A percentile compares a stretch with the other conserved stretches of the same genome.
phyloP scores from a whole-genome alignment of 306 rosid genomes.

The Dalbergia oliveri region DNA sequence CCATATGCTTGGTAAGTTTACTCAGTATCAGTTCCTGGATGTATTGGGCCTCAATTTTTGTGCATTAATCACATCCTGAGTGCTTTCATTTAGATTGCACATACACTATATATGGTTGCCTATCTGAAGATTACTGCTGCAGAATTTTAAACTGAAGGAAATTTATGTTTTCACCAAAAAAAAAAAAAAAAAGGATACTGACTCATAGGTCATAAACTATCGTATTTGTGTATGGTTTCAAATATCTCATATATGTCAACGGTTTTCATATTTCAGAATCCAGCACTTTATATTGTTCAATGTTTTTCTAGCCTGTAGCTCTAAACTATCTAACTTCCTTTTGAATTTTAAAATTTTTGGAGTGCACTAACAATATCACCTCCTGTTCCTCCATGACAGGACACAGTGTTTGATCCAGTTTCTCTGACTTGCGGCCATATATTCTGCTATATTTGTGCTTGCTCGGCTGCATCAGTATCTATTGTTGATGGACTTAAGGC shows the following conservation, averaged over 20 bases:
- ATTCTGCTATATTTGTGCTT: conserved; percentile 89
- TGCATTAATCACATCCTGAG: background rate
- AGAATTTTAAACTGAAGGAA: conserved; percentile 15
- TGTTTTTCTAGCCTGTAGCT: background rate
- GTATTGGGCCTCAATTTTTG: background rate
- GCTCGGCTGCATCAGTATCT: conserved; percentile 89
- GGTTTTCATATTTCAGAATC: background rate
- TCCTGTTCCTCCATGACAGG: conserved; percentile 56
- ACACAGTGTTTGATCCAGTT: conserved; percentile 93
- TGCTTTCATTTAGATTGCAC: conserved; percentile 24
- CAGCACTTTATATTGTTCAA: background rate
- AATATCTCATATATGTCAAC: background rate
- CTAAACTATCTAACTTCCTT: background rate
- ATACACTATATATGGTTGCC: background rate
- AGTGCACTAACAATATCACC: conserved; percentile 11
- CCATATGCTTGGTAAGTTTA: conserved; percentile 90
- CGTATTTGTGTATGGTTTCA: background rate
- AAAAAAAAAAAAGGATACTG: background rate
- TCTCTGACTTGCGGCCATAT: conserved; percentile 93
- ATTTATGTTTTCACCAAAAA: background rate
- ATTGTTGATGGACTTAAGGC: conserved; percentile 76
- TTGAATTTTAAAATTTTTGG: background rate
- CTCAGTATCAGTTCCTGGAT: background rate
- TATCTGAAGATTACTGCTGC: background rate
- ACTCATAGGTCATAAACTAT: conserved; percentile 4